Evolutionary conservation across 768 basidiomycete species (phyloP), one percentile per base, ranked within the genome.

Genomic region (Crepidotus variabilis): DNA sequence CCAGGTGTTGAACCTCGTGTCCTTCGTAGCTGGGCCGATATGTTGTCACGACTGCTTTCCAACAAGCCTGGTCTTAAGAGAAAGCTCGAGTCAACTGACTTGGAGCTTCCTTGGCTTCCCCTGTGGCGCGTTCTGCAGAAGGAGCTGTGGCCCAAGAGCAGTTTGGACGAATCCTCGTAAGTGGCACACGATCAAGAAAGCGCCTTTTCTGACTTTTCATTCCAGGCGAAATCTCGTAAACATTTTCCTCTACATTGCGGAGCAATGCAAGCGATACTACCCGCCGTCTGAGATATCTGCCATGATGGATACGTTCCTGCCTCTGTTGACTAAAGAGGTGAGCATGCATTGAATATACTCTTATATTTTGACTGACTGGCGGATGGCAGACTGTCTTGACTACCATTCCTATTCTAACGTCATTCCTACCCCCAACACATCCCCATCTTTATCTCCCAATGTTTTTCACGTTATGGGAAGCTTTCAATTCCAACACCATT

Each of bases 401-500:
- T n/a, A 84, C 90, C 75, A 71, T 89, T 36, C 87, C 89, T 2
- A 86, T 91, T 21, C 65, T 93, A 57, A 84, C 85, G 13, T 88
- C 88, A 0, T 92, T 93, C 72, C 72, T 93, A 33, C 92, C 91
- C 2, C 83, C 82, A 4, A 79, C 81, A 2, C 78, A 85, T 61
- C 77, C 78, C 7, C 80, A 88, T 52, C 73, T 84, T 7, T 93
- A 92, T 66, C 71, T 92, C 45, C 88, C 90, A 9, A 65, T 82
- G 0, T 65, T 92, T 13, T 90, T 92, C 73, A 84, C 78, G 55
- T 71, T 92, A 4, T 90, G 90, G 88, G 86, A 90, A 61, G 83
- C 85, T 3, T 87, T 91, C 64, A 90, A 90, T 63, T 89, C 88
- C 0, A 79, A 81, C 47, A 71, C 84, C 14, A 70, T 91, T 50